Evolutionary conservation across 805 yeast species (phyloP), one percentile per base, ranked within the genome.

Genomic region (Candida verbasci): DNA sequence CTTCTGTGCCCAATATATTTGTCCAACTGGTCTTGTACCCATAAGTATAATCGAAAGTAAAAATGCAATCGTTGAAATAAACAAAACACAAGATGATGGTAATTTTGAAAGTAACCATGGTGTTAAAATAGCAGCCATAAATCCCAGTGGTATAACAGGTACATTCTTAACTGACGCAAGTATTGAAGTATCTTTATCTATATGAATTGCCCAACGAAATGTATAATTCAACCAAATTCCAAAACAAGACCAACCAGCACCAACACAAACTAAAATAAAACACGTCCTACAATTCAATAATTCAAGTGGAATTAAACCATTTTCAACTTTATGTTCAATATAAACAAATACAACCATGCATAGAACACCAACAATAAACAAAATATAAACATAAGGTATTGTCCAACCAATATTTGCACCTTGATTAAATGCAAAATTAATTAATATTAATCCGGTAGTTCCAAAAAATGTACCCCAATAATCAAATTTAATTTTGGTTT

Each of bases 361-460:
- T 2, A 56, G 46, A 9, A 82, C 39, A 0, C 87, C 80, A 3
- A 82, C 58, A 3, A 80, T 65, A 17, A 83, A 58, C 10, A 84
- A 52, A 0, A 69, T 74, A 35, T 78, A 74, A 29, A 79, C 74
- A 46, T 83, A 82, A 1, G 81, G 72, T 2, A 46, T 52, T 4
- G 60, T 53, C 91, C 91, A 84, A 9, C 91, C 89, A 2, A 68
- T 83, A 16, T 73, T 71, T 0, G 91, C 86, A 3, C 84, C 89
- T 51, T 85, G 87, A 48, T 82, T 85, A 78, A 85, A 79, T 1
- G 80, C 76, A 52, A 83, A 78, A 45, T 81, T 82, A 52, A 85
- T 68, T 16, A 84, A 52, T 3, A 82, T 65, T 29, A 85, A 53
- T 0, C 86, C 87, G 9, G 60, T 39, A 7, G 83, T 73, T 3